Evolutionary conservation across 768 basidiomycete genomes (phyloP).

Genomic region (Phlebiopsis gigantea): DNA sequence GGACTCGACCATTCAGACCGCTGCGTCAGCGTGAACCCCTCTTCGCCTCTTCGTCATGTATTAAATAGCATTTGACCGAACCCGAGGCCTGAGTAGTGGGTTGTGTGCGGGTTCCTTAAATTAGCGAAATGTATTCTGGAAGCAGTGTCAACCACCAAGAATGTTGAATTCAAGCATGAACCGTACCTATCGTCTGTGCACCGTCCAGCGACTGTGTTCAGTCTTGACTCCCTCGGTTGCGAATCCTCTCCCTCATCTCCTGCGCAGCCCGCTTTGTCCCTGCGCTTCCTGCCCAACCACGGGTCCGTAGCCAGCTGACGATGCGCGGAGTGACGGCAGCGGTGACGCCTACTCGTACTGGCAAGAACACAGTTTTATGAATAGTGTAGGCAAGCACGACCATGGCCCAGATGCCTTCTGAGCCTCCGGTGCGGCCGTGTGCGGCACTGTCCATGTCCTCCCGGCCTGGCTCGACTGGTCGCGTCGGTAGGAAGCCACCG

Average conservation of each 20-base stretch:
- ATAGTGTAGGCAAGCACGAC: slow-evolving; percentile 89
- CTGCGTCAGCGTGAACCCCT: slow-evolving; percentile 9
- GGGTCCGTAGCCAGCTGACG: slow-evolving; percentile 75
- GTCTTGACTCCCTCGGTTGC: slow-evolving; percentile 18
- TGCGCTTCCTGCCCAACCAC: slow-evolving; percentile 79
- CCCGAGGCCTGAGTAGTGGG: not conserved
- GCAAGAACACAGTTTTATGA: slow-evolving; percentile 92
- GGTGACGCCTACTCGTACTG: slow-evolving; percentile 84
- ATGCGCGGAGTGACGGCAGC: slow-evolving; percentile 79
- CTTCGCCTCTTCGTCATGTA: not conserved
- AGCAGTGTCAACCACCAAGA: not conserved
- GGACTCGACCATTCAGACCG: not conserved
- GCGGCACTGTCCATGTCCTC: slow-evolving; percentile 52
- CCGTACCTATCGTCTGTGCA: not conserved
- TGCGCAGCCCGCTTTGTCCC: slow-evolving; percentile 61
- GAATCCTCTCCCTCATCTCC: slow-evolving; percentile 34
- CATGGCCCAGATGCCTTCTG: slow-evolving; percentile 87
- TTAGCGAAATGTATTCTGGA: not conserved
- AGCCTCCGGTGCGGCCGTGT: slow-evolving; percentile 32
- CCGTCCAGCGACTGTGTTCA: not conserved
- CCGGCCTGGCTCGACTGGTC: slow-evolving; percentile 59
- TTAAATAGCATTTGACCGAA: not conserved
- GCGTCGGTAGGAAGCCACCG: slow-evolving; percentile 39
- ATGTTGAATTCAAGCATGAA: not conserved
- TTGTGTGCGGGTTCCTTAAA: not conserved